These are phyloP conservation scores for Penicillium daleae DNA, from an alignment of 495 filamentous ascomycete species.

Conservation along the genomic window DNA sequence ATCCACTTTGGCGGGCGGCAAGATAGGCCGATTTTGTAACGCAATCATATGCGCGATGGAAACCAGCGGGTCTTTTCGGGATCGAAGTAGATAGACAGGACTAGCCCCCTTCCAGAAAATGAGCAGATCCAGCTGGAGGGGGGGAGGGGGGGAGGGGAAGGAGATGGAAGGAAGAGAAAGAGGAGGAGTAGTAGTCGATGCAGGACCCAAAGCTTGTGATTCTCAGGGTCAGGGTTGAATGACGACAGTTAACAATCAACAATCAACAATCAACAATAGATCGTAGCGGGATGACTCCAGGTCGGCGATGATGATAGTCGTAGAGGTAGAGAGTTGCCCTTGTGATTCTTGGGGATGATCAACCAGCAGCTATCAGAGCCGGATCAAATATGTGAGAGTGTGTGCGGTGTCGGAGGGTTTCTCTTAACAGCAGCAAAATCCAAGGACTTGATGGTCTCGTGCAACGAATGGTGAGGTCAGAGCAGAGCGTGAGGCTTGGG, in stretches of 20 bases:
- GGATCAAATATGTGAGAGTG: conserved; percentile 18
- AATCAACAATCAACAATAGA: neutral
- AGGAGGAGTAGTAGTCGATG: neutral
- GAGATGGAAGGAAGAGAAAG: conserved; percentile 8
- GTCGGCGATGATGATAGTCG: neutral
- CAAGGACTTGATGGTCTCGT: conserved; percentile 25
- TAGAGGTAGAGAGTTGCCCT: neutral
- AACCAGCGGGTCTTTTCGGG: conserved; percentile 9
- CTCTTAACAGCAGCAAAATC: conserved; percentile 19
- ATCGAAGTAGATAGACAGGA: conserved; percentile 10
- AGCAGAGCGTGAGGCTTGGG: conserved; percentile 13
- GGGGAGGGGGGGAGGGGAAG: neutral
- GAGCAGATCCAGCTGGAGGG: conserved; percentile 3
- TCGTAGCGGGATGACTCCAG: neutral
- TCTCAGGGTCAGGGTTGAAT: conserved; percentile 9
- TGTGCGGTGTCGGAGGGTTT: conserved; percentile 11
- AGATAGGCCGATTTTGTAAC: conserved; percentile 52
- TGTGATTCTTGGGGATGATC: conserved; percentile 8
- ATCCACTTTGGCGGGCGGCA: conserved; percentile 78
- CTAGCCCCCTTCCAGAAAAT: conserved; percentile 6
- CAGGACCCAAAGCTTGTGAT: conserved; percentile 18
- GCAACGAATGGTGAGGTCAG: conserved; percentile 35
- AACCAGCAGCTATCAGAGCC: conserved; percentile 8
- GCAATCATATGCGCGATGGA: conserved; percentile 56
- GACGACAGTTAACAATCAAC: conserved; percentile 18